Conservation (phyloP, 371 early-diverging fungal species). For the Rhizopus arrhizus region DNA sequence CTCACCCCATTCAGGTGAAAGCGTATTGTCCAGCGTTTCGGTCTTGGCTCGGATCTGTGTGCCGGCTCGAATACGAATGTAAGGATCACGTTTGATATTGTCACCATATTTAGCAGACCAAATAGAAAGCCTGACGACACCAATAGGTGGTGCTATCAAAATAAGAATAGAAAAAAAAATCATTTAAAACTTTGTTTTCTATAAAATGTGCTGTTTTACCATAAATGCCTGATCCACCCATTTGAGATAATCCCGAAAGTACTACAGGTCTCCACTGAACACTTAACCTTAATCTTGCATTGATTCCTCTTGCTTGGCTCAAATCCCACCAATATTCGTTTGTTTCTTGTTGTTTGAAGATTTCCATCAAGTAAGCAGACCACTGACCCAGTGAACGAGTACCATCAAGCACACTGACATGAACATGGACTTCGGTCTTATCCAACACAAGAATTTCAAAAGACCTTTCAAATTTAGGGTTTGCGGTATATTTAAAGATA, state of each 20-base stretch:
- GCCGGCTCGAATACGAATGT: constrained; percentile 67
- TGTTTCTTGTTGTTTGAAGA: constrained; percentile 39
- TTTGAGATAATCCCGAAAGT: constrained; percentile 43
- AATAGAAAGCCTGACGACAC: constrained; percentile 77
- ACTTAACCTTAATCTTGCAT: constrained; percentile 47
- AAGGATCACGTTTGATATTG: constrained; percentile 81
- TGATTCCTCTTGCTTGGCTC: constrained; percentile 24
- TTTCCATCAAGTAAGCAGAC: constrained; percentile 36
- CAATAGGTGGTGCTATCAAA: constrained; percentile 65
- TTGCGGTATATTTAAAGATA: constrained; percentile 45
- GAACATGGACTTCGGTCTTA: constrained; percentile 37
- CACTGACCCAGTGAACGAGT: constrained; percentile 47
- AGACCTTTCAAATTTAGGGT: constrained; percentile 51
- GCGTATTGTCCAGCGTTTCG: constrained; percentile 66
- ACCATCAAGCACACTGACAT: constrained; percentile 31
- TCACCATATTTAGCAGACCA: constrained; percentile 66
- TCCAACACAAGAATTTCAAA: constrained; percentile 53
- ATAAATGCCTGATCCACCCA: constrained; percentile 44
- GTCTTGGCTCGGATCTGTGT: constrained; percentile 69
- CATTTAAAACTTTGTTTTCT: neutral
- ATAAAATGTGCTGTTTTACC: constrained; percentile 19
- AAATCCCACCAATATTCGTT: constrained; percentile 54
- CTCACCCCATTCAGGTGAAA: constrained; percentile 89
- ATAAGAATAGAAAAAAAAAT: neutral
- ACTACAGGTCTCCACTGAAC: constrained; percentile 63